Evolutionary conservation across 2,329 filamentous ascomycete genomes (phyloP), one percentile per base, ranked within the genome.

Genomic region (Trichoderma asperellum): DNA sequence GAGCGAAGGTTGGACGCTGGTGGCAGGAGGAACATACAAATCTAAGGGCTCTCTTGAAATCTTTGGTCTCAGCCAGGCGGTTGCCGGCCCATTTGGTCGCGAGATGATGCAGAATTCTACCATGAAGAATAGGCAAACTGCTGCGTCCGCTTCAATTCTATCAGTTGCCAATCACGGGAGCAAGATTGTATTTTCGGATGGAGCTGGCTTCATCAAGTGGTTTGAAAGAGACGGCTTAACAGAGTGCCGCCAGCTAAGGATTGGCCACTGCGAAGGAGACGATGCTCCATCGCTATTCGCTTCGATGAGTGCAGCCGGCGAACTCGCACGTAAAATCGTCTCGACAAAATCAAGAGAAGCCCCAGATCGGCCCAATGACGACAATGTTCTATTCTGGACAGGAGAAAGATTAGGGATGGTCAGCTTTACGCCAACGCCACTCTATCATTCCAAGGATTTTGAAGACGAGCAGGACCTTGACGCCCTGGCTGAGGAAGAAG

Each of bases 11-110:
- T 84, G 90, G 57, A 94, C 91, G 0, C 80, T 97, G 32, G 87
- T 97, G 63, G 92, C 93, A 2, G 92, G 92, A 49, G 95, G 94
- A 5, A 92, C 95, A 76, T 97, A 97, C 81, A 96, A 96, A 74
- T 93, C 91, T 37, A 94, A 96, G 78, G 95, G 95, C 0, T 94
- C 92, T 0, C 83, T 98, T 2, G 95, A 98, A 76, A 82, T 97
- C n/a, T 97, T 97, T 78, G 89, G 89, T 16, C 80, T 93, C 29
- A 80, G 73, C 53, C 76, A 73, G 55, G 75, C 67, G 70, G 24
- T 21, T 21, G 75, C 72, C 27, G 73, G 74, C n/a, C 71, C 75
- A 71, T 77, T 63, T 47, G 77, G 70, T 69, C 74, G 65, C 32
- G 64, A 66, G 68, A 71, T 75, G 62, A 71, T 75, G 63, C 68